phyloP scores from a whole-genome alignment of 352 stramenopile species.

The Globisporangium cystogenes region DNA sequence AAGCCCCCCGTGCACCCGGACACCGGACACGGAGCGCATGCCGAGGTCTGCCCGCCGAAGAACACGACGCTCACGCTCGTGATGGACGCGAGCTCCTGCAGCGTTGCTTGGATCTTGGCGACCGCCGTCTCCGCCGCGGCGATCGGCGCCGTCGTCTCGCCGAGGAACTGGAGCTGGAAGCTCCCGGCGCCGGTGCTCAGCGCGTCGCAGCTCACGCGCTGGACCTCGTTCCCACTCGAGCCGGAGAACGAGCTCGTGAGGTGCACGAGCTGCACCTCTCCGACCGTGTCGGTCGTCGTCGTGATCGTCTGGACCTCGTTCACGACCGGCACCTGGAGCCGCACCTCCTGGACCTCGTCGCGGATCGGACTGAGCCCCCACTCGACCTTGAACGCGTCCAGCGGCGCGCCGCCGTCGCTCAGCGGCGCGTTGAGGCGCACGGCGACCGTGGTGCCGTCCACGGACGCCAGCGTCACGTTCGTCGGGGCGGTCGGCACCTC shows the following conservation, averaged over 20 bases:
- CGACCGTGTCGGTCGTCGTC: slow-evolving; percentile 46
- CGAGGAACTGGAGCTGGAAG: slow-evolving; percentile 86
- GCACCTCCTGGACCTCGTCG: slow-evolving; percentile 77
- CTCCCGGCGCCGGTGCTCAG: slow-evolving; percentile 52
- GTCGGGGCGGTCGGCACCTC: slow-evolving; percentile 57
- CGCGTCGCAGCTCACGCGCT: slow-evolving; percentile 91
- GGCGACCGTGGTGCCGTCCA: slow-evolving; percentile 87
- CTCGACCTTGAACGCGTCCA: slow-evolving; percentile 92
- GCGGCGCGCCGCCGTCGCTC: slow-evolving; percentile 75
- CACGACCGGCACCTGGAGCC: slow-evolving; percentile 47
- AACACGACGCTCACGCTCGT: slow-evolving; percentile 83
- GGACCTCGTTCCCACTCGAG: slow-evolving; percentile 63
- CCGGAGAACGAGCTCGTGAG: slow-evolving; percentile 76
- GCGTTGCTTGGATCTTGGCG: slow-evolving; percentile 69
- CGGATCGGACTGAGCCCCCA: slow-evolving; percentile 78
- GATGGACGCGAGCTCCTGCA: slow-evolving; percentile 90
- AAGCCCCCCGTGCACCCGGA: slow-evolving; percentile 67
- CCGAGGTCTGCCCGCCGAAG: slow-evolving; percentile 36
- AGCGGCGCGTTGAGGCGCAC: slow-evolving; percentile 72
- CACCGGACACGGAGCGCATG: slow-evolving; percentile 61
- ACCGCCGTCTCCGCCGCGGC: slow-evolving; percentile 59
- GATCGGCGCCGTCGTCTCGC: slow-evolving; percentile 88
- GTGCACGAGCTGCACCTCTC: slow-evolving; percentile 89
- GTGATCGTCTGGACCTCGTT: slow-evolving; percentile 78
- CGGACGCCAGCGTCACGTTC: slow-evolving; percentile 68